Conservation (phyloP, 495 filamentous ascomycete species). For the Cladorrhinum samala region DNA sequence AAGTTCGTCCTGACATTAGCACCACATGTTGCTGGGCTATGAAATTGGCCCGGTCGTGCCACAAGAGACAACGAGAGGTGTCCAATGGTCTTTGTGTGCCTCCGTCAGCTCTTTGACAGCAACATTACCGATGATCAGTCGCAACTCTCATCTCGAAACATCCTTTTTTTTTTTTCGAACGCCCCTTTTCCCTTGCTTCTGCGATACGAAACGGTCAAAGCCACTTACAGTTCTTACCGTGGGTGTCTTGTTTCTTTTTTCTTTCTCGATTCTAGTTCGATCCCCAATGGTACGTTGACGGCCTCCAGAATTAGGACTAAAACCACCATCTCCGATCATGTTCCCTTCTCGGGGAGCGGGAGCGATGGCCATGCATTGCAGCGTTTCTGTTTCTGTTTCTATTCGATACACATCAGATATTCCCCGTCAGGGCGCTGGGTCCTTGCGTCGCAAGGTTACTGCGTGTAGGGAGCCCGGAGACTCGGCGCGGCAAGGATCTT, state of each 20-base stretch:
- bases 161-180: not conserved
- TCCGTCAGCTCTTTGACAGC: not conserved
- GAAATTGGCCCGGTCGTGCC: not conserved
- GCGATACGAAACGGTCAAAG: constrained; percentile 9
- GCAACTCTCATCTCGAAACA: not conserved
- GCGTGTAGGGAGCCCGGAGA: constrained; percentile 8
- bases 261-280: too few species aligned
- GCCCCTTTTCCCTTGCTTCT: not conserved
- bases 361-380: constrained; percentile 4
- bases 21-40: not conserved
- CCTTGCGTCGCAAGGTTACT: constrained; percentile 15
- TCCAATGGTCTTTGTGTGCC: not conserved
- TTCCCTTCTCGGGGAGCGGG: not conserved
- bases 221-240: constrained; percentile 1
- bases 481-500: constrained; percentile 24
- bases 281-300: too few species aligned
- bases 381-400: not conserved
- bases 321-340: constrained; percentile 3
- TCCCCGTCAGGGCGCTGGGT: constrained; percentile 5
- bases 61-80: not conserved
- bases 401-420: not conserved
- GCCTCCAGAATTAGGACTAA: constrained; percentile 3
- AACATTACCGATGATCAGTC: not conserved
- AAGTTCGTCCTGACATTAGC: not conserved
- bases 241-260: constrained; percentile 1